Percentiles rank a stretch among this genome's conserved stretches.
These are phyloP conservation scores for Lipomyces oligophaga DNA, from an alignment of 805 yeast genomes.

Conservation along the genomic window DNA sequence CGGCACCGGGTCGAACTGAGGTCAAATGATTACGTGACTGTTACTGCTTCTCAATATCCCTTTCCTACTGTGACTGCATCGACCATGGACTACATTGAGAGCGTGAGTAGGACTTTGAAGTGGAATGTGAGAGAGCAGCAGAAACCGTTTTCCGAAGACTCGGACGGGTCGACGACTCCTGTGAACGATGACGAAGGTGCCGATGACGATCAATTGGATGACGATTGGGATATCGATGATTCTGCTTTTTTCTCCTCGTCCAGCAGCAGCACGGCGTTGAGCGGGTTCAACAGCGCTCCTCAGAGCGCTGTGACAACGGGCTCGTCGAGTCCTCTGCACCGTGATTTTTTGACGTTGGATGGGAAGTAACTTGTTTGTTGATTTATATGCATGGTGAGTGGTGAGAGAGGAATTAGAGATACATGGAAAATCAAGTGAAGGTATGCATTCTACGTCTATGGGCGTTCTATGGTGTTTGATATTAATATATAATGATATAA, in stretches of 20 bases:
- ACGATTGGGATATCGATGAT: slow-evolving; percentile 30
- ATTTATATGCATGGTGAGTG: not conserved
- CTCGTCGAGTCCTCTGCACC: slow-evolving; percentile 25
- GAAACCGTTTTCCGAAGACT: slow-evolving; percentile 64
- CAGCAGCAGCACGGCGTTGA: slow-evolving; percentile 14
- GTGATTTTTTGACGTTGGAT: slow-evolving; percentile 14
- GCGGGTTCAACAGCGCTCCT: slow-evolving; percentile 21
- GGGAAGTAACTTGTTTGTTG: not conserved
- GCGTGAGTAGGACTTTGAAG: slow-evolving; percentile 78
- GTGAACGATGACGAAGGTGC: slow-evolving; percentile 5
- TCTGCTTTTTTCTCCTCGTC: slow-evolving; percentile 19
- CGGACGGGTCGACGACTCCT: slow-evolving; percentile 23
- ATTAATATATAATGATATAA: too few relatives aligned
- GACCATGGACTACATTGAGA: slow-evolving; percentile 69
- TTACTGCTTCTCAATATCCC: slow-evolving; percentile 83
- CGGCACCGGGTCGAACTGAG: slow-evolving; percentile 74
- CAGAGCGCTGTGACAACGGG: slow-evolving; percentile 23
- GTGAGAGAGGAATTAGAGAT: too few relatives aligned
- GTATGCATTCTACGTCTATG: too few relatives aligned
- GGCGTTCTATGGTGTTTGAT: not conserved
- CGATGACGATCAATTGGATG: too few relatives aligned
- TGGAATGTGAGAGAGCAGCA: slow-evolving; percentile 93
- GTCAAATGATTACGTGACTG: slow-evolving; percentile 79
- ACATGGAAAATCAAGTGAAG: too few relatives aligned
- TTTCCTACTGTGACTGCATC: slow-evolving; percentile 84